These are phyloP conservation scores for Hibiscus mutabilis DNA, from an alignment of 345 rosid genomes.

Conservation along the genomic window DNA sequence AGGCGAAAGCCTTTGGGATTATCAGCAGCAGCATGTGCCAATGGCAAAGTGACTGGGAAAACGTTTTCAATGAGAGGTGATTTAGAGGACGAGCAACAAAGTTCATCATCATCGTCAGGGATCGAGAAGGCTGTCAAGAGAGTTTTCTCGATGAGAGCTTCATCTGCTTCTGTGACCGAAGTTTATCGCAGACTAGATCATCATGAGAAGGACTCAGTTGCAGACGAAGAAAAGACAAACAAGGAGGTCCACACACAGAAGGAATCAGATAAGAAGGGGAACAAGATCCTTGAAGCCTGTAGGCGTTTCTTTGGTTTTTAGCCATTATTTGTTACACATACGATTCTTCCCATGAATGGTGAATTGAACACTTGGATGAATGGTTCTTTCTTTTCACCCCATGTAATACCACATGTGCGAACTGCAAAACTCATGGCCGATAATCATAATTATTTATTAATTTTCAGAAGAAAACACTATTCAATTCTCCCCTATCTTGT, in stretches of 20 bases:
- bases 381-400: no score
- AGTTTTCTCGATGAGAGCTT: conserved; percentile 7
- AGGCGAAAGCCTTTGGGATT: not conserved
- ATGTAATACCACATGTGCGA: no score
- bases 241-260: not conserved
- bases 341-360: not conserved
- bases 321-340: not conserved
- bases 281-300: conserved; percentile 11
- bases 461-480: not conserved
- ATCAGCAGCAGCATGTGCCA: not conserved
- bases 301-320: conserved; percentile 10
- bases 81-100: not conserved
- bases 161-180: not conserved
- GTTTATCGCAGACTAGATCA: conserved; percentile 6
- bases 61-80: conserved; percentile 6
- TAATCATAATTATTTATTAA: not conserved
- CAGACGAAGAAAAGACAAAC: not conserved
- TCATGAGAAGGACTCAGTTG: not conserved
- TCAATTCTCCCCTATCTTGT: not conserved
- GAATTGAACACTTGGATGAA: no score
- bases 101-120: not conserved
- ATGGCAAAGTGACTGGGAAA: conserved; percentile 3
- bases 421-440: no score
- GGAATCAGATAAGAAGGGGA: not conserved
- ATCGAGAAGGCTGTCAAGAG: conserved; percentile 7